A percentile compares a stretch with the other conserved stretches of the same genome.
These are phyloP conservation scores for Dunaliella primolecta DNA, from an alignment of 139 green algal species.

Conservation along the genomic window DNA sequence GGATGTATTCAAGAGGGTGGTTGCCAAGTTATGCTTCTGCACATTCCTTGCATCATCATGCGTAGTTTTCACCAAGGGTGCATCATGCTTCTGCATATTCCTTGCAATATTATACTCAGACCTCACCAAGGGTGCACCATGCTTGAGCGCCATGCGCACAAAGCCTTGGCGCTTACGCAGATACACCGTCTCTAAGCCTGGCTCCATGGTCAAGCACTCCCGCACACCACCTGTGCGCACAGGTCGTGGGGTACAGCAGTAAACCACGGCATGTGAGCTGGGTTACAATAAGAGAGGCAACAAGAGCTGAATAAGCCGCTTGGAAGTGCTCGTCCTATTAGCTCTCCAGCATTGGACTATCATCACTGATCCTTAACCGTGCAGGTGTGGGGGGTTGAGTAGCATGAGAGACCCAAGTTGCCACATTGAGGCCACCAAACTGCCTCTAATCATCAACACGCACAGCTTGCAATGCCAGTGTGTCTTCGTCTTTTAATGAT, in stretches of 20 bases:
- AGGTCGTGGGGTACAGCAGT: not conserved
- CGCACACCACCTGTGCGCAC: slow-evolving; percentile 18
- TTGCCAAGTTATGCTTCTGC: too few relatives aligned
- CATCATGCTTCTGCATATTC: too few relatives aligned
- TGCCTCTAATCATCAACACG: too few relatives aligned
- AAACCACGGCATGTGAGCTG: not conserved
- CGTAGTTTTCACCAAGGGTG: not conserved
- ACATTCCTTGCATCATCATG: too few relatives aligned
- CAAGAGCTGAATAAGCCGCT: not conserved
- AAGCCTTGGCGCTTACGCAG: slow-evolving; percentile 37
- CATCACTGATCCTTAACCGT: too few relatives aligned
- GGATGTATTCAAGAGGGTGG: too few relatives aligned
- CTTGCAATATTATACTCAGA: too few relatives aligned
- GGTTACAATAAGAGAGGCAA: not conserved
- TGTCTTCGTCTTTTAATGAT: too few relatives aligned
- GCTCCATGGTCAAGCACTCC: slow-evolving; percentile 76
- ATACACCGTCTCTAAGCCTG: slow-evolving; percentile 64
- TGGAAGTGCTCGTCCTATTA: not conserved
- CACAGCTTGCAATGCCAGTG: too few relatives aligned
- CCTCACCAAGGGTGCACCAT: slow-evolving; percentile 13
- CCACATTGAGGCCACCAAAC: too few relatives aligned
- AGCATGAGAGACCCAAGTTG: too few relatives aligned
- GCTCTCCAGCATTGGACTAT: not conserved
- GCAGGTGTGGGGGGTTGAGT: too few relatives aligned
- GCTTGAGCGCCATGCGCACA: slow-evolving; percentile 21